These are phyloP conservation scores for Tolypocladium inflatum DNA, from an alignment of 2,329 filamentous ascomycete species.

Conservation along the genomic window DNA sequence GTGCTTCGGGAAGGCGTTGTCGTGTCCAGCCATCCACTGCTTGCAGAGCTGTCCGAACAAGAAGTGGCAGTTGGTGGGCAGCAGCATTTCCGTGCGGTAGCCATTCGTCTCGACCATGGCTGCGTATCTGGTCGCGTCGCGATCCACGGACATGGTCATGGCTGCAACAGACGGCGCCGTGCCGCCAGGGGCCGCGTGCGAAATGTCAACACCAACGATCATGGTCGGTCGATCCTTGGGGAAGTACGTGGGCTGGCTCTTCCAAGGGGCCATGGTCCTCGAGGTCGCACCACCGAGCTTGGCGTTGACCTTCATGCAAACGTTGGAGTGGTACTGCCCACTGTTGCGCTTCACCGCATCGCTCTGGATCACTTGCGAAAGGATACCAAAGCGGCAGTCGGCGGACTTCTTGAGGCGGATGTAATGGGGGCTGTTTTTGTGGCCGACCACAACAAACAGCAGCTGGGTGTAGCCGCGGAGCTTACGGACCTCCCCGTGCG, in stretches of 20 bases:
- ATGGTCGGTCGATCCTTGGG: conserved; percentile 50
- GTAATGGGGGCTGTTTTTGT: conserved; percentile 65
- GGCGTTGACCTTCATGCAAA: conserved; percentile 93
- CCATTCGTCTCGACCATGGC: conserved; percentile 79
- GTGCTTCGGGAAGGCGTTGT: conserved; percentile 44
- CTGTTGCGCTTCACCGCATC: conserved; percentile 60
- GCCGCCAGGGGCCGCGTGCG: conserved; percentile 65
- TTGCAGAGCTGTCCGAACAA: conserved; percentile 57
- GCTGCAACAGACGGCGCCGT: conserved; percentile 70
- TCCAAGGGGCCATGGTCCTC: conserved; percentile 26
- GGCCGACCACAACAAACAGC: conserved; percentile 66
- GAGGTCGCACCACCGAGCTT: conserved; percentile 82
- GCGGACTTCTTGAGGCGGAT: conserved; percentile 80
- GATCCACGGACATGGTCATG: conserved; percentile 73
- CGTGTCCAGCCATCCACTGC: conserved; percentile 54
- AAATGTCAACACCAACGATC: conserved; percentile 86
- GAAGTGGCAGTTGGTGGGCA: conserved; percentile 50
- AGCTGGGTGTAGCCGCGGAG: conserved; percentile 56
- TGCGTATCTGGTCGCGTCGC: conserved; percentile 62
- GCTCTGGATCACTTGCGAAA: conserved; percentile 73
- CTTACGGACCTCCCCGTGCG: conserved; percentile 41
- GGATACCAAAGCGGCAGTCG: conserved; percentile 75
- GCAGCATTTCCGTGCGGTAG: conserved; percentile 70
- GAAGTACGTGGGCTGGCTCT: conserved; percentile 20
- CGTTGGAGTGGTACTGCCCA: conserved; percentile 84